phyloP scores from a whole-genome alignment of 2,329 filamentous ascomycete species.

The Drechslerella dactyloides region DNA sequence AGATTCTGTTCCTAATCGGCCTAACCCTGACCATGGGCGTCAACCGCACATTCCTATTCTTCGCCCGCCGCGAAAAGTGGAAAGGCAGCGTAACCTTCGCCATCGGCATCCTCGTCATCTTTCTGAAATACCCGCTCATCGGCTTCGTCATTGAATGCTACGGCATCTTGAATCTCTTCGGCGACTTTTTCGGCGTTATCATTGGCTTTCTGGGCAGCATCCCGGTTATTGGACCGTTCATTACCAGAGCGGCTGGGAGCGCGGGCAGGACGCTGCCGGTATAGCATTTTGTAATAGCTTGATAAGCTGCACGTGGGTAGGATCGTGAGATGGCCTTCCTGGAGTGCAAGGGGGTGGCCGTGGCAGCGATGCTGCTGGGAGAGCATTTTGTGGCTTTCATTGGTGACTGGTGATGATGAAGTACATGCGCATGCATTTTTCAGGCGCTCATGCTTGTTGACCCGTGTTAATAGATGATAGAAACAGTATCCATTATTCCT shows the following conservation, averaged over 20 bases:
- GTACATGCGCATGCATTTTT: background rate
- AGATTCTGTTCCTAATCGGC: slow-evolving; percentile 98
- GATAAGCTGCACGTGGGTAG: too few relatives aligned
- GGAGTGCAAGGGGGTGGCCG: too few relatives aligned
- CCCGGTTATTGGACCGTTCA: slow-evolving; percentile 84
- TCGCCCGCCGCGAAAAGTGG: slow-evolving; percentile 88
- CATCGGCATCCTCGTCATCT: slow-evolving; percentile 79
- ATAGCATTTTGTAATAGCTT: slow-evolving; percentile 10
- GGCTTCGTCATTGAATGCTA: slow-evolving; percentile 92
- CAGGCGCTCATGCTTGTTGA: background rate
- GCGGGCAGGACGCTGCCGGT: slow-evolving; percentile 42
- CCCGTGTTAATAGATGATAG: slow-evolving; percentile 4
- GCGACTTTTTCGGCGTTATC: slow-evolving; percentile 93
- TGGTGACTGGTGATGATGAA: background rate
- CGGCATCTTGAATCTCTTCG: slow-evolving; percentile 90
- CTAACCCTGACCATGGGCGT: slow-evolving; percentile 94
- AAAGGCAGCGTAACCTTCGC: slow-evolving; percentile 91
- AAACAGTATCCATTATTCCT: background rate
- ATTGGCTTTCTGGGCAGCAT: slow-evolving; percentile 83
- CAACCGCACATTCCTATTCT: slow-evolving; percentile 90
- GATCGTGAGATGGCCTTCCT: too few relatives aligned
- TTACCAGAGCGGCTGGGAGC: slow-evolving; percentile 74
- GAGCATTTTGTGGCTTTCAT: background rate
- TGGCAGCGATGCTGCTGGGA: too few relatives aligned
- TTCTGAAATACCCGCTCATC: slow-evolving; percentile 86